Percentiles rank a stretch among this genome's conserved stretches.
Conservation (phyloP, 2,329 filamentous ascomycete genomes). For the Blastomyces gilchristii region DNA sequence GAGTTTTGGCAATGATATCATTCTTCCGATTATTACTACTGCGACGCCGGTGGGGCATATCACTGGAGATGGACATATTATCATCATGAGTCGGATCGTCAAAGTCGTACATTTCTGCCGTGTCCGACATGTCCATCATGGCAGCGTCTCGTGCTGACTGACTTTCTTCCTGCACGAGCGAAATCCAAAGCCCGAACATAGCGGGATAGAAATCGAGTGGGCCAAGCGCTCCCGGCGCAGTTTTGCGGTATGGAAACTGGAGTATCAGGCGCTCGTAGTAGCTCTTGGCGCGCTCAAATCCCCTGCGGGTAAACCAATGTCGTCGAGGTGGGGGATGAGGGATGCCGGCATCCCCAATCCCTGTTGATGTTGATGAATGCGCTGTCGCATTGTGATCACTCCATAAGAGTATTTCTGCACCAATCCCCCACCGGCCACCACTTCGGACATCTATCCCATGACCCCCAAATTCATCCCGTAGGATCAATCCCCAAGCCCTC, state of each 20-base stretch:
- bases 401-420: constrained; percentile 71
- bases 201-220: constrained; percentile 72
- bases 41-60: constrained; percentile 14
- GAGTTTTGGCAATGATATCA: constrained; percentile 29
- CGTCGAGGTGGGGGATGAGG: neutral
- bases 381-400: constrained; percentile 22
- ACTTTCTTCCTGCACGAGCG: constrained; percentile 56
- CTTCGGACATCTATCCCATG: constrained; percentile 56
- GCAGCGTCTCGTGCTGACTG: constrained; percentile 35
- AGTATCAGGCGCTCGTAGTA: constrained; percentile 74
- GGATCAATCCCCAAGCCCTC: constrained; percentile 63
- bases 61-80: constrained; percentile 18
- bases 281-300: constrained; percentile 48
- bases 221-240: constrained; percentile 48
- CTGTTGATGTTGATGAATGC: neutral
- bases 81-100: constrained; percentile 11
- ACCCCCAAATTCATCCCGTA: constrained; percentile 51
- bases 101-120: constrained; percentile 24
- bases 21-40: constrained; percentile 26
- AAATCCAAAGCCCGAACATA: constrained; percentile 72
- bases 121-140: constrained; percentile 21
- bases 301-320: constrained; percentile 36
- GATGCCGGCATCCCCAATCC: neutral
- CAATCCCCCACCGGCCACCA: constrained; percentile 67
- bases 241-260: constrained; percentile 60